Base-by-base conservation (phyloP, 2,329 filamentous ascomycete genomes). In the Niveomyces coronatus region DNA sequence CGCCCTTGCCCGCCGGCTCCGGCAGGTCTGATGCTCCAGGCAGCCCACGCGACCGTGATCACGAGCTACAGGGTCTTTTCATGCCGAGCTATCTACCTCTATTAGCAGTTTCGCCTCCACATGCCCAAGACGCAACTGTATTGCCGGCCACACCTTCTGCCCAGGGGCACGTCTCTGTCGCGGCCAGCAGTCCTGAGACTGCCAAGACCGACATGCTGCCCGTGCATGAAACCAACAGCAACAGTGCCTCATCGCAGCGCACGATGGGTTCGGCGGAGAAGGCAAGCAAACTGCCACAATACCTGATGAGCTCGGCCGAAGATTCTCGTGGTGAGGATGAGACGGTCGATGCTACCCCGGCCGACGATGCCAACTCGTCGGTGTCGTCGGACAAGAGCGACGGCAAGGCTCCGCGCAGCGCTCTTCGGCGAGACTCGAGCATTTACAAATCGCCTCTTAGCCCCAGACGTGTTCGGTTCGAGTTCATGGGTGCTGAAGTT, bases 391-490 rank as follows among this genome's bases (percentile, higher is more conserved):
- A 74, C 47, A 61, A 63, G 48, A 74, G 71, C 54, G 64, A 71
- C 33, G 58, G 60, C 16, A 65, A 63, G 46, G 54, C 56, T 26
- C 65, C 67, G 32, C 64, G 73, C 45, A 78, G 76, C 48, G 76
- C 73, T 31, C 54, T 79, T 40, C 69, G 76, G 41, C 65, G 74
- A 34, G 68, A 70, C 1, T 74, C 70, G 6, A 74, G 66, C 47
- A 64, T 60, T 22, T 65, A 68, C 18, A 68, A 63, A 35, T 64
- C 67, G 37, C 59, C 57, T 5, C 62, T 64, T 30, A 76, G 73
- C 48, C 73, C 72, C n/a, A 67, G 75, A 20, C 66, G 73, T 42
- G 76, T 80, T 40, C 74, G 76, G 33, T 80, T 80, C 45, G 68
- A 76, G 26, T 68, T 79, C 31, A 67, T 68, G 51, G 75, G 74